These are phyloP conservation scores for Agaricus bisporus DNA, from an alignment of 768 basidiomycete genomes.

Conservation along the genomic window DNA sequence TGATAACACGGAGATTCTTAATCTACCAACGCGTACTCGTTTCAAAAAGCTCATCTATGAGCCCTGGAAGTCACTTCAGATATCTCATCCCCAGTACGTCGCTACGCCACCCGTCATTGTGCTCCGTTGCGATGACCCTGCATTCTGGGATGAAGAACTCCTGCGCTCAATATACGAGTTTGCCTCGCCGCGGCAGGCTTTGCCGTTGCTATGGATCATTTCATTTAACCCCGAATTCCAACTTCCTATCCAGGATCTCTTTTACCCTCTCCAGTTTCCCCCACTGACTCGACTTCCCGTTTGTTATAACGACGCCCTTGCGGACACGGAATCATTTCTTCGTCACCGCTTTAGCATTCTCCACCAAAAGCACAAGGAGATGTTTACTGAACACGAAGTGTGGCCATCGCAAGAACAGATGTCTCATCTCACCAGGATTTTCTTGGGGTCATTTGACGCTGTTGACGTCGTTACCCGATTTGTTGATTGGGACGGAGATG, in stretches of 20 bases:
- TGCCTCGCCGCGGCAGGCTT: background rate
- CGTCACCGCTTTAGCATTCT: background rate
- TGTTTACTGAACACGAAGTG: background rate
- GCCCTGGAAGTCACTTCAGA: conserved; percentile 11
- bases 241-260: too few relatives aligned
- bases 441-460: background rate
- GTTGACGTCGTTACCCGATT: background rate
- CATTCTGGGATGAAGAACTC: background rate
- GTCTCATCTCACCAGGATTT: background rate
- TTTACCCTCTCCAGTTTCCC: background rate
- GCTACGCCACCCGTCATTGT: background rate
- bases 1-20: conserved; percentile 16
- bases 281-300: background rate
- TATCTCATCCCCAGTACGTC: conserved; percentile 5
- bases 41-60: conserved; percentile 18
- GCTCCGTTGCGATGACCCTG: background rate
- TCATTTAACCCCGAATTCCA: background rate
- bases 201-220: background rate
- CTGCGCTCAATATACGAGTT: background rate
- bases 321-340: background rate
- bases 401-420: background rate
- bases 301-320: background rate
- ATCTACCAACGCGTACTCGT: conserved; percentile 14
- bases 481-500: background rate
- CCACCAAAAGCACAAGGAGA: background rate